phyloP scores from a whole-genome alignment of 2,329 filamentous ascomycete genomes.

The Shiraia sp. region DNA sequence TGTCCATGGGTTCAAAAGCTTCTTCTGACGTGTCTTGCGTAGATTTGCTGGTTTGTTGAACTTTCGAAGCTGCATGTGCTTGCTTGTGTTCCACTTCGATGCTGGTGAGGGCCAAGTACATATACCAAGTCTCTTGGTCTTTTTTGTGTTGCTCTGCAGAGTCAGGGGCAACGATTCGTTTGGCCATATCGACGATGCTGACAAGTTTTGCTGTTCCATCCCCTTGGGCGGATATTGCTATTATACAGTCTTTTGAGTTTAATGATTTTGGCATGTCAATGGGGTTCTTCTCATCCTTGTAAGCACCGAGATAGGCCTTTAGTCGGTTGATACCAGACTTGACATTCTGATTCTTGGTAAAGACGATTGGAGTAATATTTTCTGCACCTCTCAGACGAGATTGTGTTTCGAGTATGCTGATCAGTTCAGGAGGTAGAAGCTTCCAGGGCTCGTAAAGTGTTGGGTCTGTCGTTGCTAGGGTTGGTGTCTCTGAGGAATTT shows the following conservation, averaged over 20 bases:
- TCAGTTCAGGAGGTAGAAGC: constrained; percentile 11
- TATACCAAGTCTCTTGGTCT: constrained; percentile 15
- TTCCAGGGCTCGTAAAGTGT: constrained; percentile 25
- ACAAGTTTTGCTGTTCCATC: constrained; percentile 24
- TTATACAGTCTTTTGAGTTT: constrained; percentile 5
- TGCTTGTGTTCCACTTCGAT: constrained; percentile 11
- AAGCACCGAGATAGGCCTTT: constrained; percentile 12
- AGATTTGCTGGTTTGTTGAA: background rate
- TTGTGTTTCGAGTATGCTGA: constrained; percentile 8
- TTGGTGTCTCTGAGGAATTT: constrained; percentile 5
- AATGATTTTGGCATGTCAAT: constrained; percentile 13
- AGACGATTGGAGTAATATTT: constrained; percentile 18
- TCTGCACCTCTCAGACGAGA: constrained; percentile 4
- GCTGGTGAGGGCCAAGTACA: constrained; percentile 22
- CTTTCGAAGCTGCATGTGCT: too few species aligned
- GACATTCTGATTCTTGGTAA: constrained; percentile 26
- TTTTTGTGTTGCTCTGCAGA: constrained; percentile 1
- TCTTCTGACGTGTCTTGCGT: constrained; percentile 7
- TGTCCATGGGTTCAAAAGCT: constrained; percentile 17
- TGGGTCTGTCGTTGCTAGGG: constrained; percentile 12
- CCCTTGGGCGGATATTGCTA: constrained; percentile 26
- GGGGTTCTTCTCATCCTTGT: constrained; percentile 6
- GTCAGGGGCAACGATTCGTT: constrained; percentile 12
- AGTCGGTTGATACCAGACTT: constrained; percentile 19
- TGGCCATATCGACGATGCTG: constrained; percentile 23